phyloP scores from a whole-genome alignment of 768 basidiomycete genomes.

The Podaxis carcinomalis region DNA sequence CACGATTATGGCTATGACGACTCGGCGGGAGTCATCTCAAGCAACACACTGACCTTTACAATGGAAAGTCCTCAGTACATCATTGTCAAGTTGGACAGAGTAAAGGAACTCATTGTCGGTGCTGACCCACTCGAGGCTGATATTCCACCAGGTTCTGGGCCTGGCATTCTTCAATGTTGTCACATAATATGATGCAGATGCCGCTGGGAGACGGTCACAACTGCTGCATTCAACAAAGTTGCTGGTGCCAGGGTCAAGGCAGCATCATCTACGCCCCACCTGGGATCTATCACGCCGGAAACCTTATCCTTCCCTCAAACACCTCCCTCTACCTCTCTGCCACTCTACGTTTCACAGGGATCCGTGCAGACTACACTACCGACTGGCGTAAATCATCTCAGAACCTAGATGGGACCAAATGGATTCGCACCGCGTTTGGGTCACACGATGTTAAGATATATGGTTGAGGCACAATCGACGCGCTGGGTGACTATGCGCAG shows the following conservation, averaged over 20 bases:
- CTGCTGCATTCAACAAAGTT: neutral
- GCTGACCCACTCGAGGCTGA: neutral
- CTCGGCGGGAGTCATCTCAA: too few species aligned
- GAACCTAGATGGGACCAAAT: neutral
- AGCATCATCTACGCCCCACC: neutral
- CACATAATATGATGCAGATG: neutral
- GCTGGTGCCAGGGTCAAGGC: neutral
- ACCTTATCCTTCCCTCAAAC: neutral
- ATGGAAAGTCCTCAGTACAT: too few species aligned
- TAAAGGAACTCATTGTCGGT: neutral
- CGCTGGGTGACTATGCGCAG: too few species aligned
- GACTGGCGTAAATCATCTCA: neutral
- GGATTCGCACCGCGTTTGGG: neutral
- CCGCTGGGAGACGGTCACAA: too few species aligned
- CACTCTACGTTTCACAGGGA: neutral
- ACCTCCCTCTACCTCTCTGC: neutral
- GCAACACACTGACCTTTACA: too few species aligned
- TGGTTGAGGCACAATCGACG: too few species aligned
- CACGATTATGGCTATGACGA: too few species aligned
- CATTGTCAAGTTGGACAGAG: too few species aligned
- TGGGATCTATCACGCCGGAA: neutral
- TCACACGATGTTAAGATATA: too few species aligned
- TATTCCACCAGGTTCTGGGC: neutral
- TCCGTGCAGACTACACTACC: neutral
- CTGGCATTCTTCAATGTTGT: neutral